These are phyloP conservation scores for Striga asiatica DNA, from an alignment of 257 asterid species.

Conservation along the genomic window DNA sequence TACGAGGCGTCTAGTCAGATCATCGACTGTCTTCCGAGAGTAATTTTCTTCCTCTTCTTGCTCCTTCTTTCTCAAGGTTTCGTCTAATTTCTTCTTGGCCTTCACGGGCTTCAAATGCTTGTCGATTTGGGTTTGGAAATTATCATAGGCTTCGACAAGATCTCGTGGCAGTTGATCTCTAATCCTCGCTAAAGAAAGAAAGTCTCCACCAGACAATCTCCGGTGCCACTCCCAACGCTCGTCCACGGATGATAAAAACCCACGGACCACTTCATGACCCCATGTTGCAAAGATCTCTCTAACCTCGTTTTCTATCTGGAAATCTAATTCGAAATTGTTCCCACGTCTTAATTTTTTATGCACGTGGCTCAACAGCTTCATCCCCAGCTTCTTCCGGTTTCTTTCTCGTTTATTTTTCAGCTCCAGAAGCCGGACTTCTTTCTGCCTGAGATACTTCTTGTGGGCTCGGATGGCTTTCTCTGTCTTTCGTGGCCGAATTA, in stretches of 20 bases:
- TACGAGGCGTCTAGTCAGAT: constrained; percentile 52
- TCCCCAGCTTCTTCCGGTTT: constrained; percentile 66
- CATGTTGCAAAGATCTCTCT: constrained; percentile 48
- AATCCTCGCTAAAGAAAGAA: constrained; percentile 58
- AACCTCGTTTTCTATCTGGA: constrained; percentile 52
- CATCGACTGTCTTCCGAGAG: constrained; percentile 51
- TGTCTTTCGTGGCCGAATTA: constrained; percentile 52
- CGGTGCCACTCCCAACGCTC: constrained; percentile 78
- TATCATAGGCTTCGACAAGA: constrained; percentile 64
- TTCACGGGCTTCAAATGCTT: constrained; percentile 57
- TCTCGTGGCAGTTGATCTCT: constrained; percentile 72
- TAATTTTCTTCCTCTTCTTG: constrained; percentile 65
- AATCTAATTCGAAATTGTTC: constrained; percentile 42
- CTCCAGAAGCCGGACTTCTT: constrained; percentile 63
- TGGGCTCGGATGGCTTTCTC: constrained; percentile 85
- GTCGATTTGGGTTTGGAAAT: constrained; percentile 63
- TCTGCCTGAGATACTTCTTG: constrained; percentile 76
- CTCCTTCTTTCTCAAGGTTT: constrained; percentile 38
- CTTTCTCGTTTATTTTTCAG: constrained; percentile 72
- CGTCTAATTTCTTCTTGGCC: constrained; percentile 53
- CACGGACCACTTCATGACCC: constrained; percentile 72
- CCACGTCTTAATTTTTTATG: constrained; percentile 52
- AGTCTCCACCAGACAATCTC: constrained; percentile 61
- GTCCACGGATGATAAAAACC: constrained; percentile 51
- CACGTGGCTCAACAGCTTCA: constrained; percentile 55